phyloP scores from a whole-genome alignment of 2,329 filamentous ascomycete genomes.

The Hysterium pulicare region DNA sequence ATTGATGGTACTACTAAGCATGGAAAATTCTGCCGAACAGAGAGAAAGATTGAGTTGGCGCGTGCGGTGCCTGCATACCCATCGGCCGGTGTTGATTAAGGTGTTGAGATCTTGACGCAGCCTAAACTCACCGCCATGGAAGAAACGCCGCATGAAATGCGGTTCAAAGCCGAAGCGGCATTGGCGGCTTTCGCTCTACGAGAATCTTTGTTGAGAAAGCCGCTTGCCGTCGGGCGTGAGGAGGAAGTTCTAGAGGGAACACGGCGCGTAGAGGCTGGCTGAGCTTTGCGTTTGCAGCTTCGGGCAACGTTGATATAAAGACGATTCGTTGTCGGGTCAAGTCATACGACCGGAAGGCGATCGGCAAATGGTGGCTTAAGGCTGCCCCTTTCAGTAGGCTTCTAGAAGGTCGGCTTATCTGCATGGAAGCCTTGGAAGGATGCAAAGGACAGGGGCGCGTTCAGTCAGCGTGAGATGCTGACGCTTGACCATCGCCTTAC shows the following conservation, averaged over 20 bases:
- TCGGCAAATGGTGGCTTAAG: not conserved
- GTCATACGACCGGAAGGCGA: not conserved
- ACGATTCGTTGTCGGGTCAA: not conserved
- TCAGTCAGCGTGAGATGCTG: slow-evolving; percentile 1
- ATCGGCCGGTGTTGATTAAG: slow-evolving; percentile 1
- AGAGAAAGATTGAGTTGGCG: slow-evolving; percentile 9
- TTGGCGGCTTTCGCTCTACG: not conserved
- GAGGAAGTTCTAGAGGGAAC: no score
- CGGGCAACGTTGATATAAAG: not conserved
- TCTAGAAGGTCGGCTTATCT: slow-evolving; percentile 27
- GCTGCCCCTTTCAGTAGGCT: slow-evolving; percentile 22
- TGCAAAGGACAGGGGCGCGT: not conserved
- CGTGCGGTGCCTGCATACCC: slow-evolving; percentile 8
- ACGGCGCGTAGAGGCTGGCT: no score
- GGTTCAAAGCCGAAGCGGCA: not conserved
- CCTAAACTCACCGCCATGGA: slow-evolving; percentile 2
- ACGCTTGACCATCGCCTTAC: not conserved
- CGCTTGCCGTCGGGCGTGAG: slow-evolving; percentile 21
- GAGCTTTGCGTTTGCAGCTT: slow-evolving; percentile 10
- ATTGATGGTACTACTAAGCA: not conserved
- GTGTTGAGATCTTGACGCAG: slow-evolving; percentile 19
- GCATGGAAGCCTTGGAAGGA: slow-evolving; percentile 10
- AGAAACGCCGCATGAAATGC: not conserved
- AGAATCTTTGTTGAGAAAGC: slow-evolving; percentile 2
- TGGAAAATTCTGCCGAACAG: slow-evolving; percentile 1